These are phyloP conservation scores for Colletotrichum paranaense DNA, from an alignment of 2,329 filamentous ascomycete species.

Conservation along the genomic window DNA sequence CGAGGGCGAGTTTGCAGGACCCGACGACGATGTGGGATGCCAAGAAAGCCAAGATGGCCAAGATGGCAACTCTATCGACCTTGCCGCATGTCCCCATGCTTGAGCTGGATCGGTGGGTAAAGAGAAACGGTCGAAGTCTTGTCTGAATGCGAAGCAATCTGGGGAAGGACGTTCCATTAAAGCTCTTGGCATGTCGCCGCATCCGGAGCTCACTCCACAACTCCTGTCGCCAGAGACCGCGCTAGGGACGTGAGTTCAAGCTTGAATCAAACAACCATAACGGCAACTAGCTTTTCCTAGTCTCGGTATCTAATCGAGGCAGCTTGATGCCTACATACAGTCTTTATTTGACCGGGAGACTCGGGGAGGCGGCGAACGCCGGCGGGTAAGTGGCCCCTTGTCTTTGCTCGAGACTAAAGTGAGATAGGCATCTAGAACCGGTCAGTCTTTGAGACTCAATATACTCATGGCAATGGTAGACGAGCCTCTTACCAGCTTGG, in stretches of 20 bases:
- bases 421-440: conserved; percentile 2
- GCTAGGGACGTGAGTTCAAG: background rate
- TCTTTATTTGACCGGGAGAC: no score
- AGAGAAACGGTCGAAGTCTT: background rate
- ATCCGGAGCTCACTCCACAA: background rate
- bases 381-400: background rate
- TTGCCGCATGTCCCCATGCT: no score
- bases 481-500: background rate
- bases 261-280: background rate
- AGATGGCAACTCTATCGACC: background rate
- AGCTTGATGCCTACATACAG: background rate
- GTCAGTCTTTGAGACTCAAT: no score
- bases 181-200: conserved; percentile 25
- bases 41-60: background rate
- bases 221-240: background rate
- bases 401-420: background rate
- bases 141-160: background rate
- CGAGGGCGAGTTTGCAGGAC: background rate
- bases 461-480: background rate
- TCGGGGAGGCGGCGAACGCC: conserved; percentile 4
- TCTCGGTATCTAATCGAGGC: background rate
- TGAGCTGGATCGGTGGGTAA: background rate
- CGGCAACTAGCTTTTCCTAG: background rate
- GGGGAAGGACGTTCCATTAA: conserved; percentile 24
- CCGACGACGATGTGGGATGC: background rate